Base-by-base conservation (phyloP, 495 filamentous ascomycete species). In the Glutinoglossum americanum region DNA sequence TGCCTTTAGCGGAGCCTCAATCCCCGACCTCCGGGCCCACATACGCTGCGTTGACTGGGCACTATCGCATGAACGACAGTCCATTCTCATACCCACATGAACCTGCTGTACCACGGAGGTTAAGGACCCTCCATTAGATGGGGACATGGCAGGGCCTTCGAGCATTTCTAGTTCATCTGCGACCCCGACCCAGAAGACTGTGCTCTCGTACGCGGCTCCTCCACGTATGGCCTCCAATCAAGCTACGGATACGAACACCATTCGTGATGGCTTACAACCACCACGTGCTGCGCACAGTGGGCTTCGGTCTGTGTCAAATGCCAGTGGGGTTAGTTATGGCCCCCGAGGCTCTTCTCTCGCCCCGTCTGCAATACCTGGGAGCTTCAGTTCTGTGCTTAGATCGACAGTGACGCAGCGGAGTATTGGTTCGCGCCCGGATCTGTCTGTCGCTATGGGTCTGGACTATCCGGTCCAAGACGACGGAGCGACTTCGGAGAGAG, bases 311-410 rank as follows among this genome's bases (percentile, higher is more conserved):
- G 69, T 81, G 30, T 81, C 83, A 28, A 77, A 80, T 56, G 77
- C 82, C 4, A 75, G 73, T 62, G 68, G 74, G 49, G 77, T 74
- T 39, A 37, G 48, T 25, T 83, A 79, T 63, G 78, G 74, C 23
- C 75, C 80, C 6, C 75, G 84, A 37, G 83, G 77, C 49, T 68
- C 39, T 5, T 84, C 83, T 15, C 66, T 86, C 60, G 81, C 79
- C 59, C 79, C 81, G 26, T 80, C 81, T 13, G 70, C 69, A 33
- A 74, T 80, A 41, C 89, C 90, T 0, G 93, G 92, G 9, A 94
- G 88, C 73, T 97, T 97, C 73, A 94, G 84, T 65, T 80, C 89
- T 10, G 88, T 94, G 51, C 72, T 97, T 57, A 87, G 85, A 65
- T 87, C 82, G 65, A 79, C 85, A 69, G 74, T 74, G 51, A 73